Percentiles rank a stretch among this genome's conserved stretches.
Conservation (phyloP, 2,329 filamentous ascomycete genomes). For the Cladosporium cucumerinum region DNA sequence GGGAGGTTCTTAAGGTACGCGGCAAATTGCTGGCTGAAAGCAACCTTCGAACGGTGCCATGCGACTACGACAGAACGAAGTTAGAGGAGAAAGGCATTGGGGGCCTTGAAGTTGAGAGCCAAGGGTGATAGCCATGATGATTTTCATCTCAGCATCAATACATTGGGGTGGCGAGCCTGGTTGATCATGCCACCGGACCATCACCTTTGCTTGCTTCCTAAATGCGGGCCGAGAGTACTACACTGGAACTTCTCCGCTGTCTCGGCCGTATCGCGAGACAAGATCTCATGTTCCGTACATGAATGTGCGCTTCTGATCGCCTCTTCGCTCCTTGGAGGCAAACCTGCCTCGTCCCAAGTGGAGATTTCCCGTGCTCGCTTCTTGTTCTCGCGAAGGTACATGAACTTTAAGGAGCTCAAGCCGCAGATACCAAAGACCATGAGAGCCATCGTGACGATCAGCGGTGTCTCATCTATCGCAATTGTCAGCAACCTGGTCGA, state of each 20-base stretch:
- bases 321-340: background rate
- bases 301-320: constrained; percentile 7
- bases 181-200: background rate
- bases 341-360: background rate
- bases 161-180: background rate
- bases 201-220: background rate
- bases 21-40: background rate
- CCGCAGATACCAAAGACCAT: constrained; percentile 2
- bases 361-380: background rate
- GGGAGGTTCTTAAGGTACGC: background rate
- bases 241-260: background rate
- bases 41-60: background rate
- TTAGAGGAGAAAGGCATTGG: background rate
- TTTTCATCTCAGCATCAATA: background rate
- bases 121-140: background rate
- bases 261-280: background rate
- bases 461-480: background rate
- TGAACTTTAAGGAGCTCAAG: background rate
- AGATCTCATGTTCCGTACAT: constrained; percentile 1
- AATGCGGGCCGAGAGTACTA: background rate
- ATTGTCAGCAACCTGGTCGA: background rate
- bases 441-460: background rate
- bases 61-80: background rate
- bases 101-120: background rate
- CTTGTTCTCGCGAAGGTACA: constrained; percentile 3